Percentiles rank a stretch among this genome's conserved stretches.
Conservation (phyloP, 2,329 filamentous ascomycete species). For the Arthrobotrys sphaeroides region DNA sequence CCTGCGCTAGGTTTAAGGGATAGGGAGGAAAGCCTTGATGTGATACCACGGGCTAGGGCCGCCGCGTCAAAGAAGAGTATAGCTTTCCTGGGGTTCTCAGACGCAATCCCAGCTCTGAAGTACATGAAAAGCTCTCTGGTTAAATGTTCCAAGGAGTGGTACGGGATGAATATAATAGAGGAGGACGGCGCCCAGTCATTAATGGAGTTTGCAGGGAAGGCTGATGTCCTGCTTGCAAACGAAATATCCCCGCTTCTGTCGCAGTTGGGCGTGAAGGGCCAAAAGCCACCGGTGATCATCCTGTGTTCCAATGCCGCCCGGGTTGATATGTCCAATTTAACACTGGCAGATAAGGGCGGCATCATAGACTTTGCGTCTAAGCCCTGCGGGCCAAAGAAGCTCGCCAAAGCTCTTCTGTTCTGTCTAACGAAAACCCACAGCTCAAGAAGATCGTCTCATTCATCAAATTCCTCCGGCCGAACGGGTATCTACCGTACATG, state of each 20-base stretch:
- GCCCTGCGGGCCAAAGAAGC: constrained; percentile 62
- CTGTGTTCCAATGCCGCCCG: constrained; percentile 60
- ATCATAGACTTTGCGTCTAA: constrained; percentile 61
- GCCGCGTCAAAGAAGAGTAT: constrained; percentile 25
- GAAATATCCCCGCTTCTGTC: constrained; percentile 37
- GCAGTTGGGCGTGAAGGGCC: constrained; percentile 18
- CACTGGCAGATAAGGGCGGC: constrained; percentile 40
- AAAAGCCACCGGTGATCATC: constrained; percentile 59
- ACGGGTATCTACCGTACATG: constrained; percentile 26
- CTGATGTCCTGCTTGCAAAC: constrained; percentile 30
- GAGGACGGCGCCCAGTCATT: constrained; percentile 16
- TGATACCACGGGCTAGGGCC: constrained; percentile 4
- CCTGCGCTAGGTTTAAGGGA: neutral
- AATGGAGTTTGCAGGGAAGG: constrained; percentile 33
- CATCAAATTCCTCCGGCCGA: constrained; percentile 20
- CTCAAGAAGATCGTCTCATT: constrained; percentile 32
- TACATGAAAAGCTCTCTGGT: constrained; percentile 58
- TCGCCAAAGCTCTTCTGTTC: constrained; percentile 60
- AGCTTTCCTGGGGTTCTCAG: constrained; percentile 24
- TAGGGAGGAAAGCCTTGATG: constrained; percentile 19
- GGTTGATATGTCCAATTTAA: constrained; percentile 54
- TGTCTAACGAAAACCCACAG: constrained; percentile 57
- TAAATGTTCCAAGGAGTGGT: constrained; percentile 60
- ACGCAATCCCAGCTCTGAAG: constrained; percentile 18
- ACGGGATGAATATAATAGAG: constrained; percentile 59